Conservation (phyloP, 2,329 filamentous ascomycete species). For the Trichoderma endophyticum region DNA sequence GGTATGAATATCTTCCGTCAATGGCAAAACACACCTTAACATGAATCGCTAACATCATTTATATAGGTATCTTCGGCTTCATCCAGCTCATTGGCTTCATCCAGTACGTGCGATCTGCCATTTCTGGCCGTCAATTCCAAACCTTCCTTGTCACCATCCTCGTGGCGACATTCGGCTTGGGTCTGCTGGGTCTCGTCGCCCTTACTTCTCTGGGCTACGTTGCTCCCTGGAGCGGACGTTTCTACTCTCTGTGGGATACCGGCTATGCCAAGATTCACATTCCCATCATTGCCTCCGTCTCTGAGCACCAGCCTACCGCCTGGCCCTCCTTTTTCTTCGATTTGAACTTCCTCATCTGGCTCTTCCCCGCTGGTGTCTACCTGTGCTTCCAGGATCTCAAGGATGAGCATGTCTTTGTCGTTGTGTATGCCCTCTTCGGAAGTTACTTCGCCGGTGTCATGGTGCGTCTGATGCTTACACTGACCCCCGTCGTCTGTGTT, state of each 20-base stretch:
- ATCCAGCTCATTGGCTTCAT: constrained; percentile 91
- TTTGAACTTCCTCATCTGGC: constrained; percentile 96
- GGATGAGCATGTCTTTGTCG: constrained; percentile 96
- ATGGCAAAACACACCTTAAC: neutral
- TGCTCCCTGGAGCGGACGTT: constrained; percentile 95
- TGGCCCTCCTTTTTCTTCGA: constrained; percentile 99
- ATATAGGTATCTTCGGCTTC: constrained; percentile 84
- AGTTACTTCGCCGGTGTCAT: constrained; percentile 99
- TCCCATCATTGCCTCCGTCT: constrained; percentile 98
- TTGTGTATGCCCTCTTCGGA: constrained; percentile 93
- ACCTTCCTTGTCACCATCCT: constrained; percentile 78
- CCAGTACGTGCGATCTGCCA: constrained; percentile 82
- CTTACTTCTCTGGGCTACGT: constrained; percentile 88
- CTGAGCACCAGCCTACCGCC: constrained; percentile 96
- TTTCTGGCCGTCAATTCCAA: constrained; percentile 91
- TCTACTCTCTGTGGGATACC: constrained; percentile 99
- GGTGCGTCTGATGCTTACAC: constrained; percentile 96
- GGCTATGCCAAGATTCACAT: constrained; percentile 99
- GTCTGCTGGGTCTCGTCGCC: constrained; percentile 73
- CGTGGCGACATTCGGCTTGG: constrained; percentile 68
- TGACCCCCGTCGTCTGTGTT: constrained; percentile 95
- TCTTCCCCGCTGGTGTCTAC: constrained; percentile 97
- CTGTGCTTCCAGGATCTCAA: constrained; percentile 92
- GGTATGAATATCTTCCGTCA: constrained; percentile 54
- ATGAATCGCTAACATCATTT: neutral